Evolutionary conservation across 768 basidiomycete species (phyloP).

Genomic region (Mrakia hoshinonis): DNA sequence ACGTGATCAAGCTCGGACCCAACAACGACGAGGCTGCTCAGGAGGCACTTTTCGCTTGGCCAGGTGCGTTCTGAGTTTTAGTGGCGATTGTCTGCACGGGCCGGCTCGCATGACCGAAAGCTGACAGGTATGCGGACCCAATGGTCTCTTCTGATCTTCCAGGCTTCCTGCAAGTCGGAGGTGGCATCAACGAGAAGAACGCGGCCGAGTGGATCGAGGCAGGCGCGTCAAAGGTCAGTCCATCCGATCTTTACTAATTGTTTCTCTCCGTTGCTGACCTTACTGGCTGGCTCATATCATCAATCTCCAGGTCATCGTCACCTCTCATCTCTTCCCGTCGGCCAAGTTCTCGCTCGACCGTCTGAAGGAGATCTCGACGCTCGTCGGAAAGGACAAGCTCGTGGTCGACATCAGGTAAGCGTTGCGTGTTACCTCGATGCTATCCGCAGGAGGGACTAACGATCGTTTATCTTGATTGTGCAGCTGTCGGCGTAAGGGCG

Average conservation of each 20-base stretch:
- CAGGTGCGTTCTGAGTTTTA: conserved; percentile 45
- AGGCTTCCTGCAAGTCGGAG: conserved; percentile 84
- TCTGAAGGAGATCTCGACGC: conserved; percentile 53
- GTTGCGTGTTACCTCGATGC: neutral
- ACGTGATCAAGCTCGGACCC: conserved; percentile 91
- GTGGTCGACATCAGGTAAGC: conserved; percentile 89
- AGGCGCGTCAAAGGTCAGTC: conserved; percentile 75
- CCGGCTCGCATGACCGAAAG: neutral
- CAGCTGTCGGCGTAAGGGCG: conserved; percentile 71
- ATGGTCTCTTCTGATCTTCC: conserved; percentile 21
- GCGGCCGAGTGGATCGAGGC: conserved; percentile 73
- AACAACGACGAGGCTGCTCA: conserved; percentile 82
- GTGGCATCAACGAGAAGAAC: conserved; percentile 76
- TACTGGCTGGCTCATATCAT: conserved; percentile 21
- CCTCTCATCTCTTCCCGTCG: conserved; percentile 85
- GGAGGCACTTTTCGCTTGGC: conserved; percentile 76
- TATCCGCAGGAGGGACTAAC: neutral
- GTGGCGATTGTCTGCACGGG: neutral
- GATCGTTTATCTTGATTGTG: neutral
- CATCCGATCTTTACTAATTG: no score
- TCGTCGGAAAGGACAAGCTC: conserved; percentile 71
- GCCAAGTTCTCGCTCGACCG: conserved; percentile 67
- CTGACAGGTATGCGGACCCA: neutral
- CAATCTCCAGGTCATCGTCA: conserved; percentile 75
- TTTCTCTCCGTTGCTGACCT: neutral